A percentile compares a stretch with the other conserved stretches of the same genome.
Evolutionary conservation across 1,284 basidiomycete species (phyloP).

Genomic region (Marasmius oreades): DNA sequence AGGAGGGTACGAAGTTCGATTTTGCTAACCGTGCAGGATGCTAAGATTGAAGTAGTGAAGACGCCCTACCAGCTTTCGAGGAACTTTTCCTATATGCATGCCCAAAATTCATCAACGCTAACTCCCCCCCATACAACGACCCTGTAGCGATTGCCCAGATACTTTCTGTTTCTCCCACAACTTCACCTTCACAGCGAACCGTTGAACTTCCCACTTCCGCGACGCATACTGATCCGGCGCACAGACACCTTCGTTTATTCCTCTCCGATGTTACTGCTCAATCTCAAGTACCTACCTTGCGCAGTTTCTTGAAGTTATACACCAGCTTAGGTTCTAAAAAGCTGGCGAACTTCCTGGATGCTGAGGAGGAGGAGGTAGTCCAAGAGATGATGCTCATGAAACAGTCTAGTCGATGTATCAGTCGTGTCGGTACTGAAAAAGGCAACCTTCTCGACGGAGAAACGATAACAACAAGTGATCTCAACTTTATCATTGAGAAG

Average conservation of each 20-base stretch:
- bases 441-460: slow-evolving; percentile 81
- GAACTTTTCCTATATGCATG: slow-evolving; percentile 94
- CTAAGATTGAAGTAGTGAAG: slow-evolving; percentile 40
- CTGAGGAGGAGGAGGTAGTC: slow-evolving; percentile 91
- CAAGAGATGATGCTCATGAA: slow-evolving; percentile 98
- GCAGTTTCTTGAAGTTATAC: slow-evolving; percentile 94
- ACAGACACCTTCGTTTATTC: slow-evolving; percentile 84
- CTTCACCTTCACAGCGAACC: slow-evolving; percentile 29
- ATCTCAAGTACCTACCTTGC: slow-evolving; percentile 77
- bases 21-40: background rate
- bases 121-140: slow-evolving; percentile 92
- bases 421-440: slow-evolving; percentile 48
- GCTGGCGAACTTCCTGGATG: slow-evolving; percentile 86
- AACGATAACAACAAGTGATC: slow-evolving; percentile 85
- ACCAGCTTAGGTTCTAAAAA: slow-evolving; percentile 91
- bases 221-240: slow-evolving; percentile 65
- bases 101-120: slow-evolving; percentile 95
- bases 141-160: slow-evolving; percentile 57
- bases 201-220: slow-evolving; percentile 20
- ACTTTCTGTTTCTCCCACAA: slow-evolving; percentile 30
- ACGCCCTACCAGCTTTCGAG: slow-evolving; percentile 83
- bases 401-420: slow-evolving; percentile 75
- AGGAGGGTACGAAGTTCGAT: slow-evolving; percentile 49
- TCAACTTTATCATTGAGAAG: slow-evolving; percentile 94
- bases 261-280: slow-evolving; percentile 76